A percentile compares a stretch with the other conserved stretches of the same genome.
These are phyloP conservation scores for Mucor mucedo DNA, from an alignment of 371 early-diverging fungal genomes.

Conservation along the genomic window DNA sequence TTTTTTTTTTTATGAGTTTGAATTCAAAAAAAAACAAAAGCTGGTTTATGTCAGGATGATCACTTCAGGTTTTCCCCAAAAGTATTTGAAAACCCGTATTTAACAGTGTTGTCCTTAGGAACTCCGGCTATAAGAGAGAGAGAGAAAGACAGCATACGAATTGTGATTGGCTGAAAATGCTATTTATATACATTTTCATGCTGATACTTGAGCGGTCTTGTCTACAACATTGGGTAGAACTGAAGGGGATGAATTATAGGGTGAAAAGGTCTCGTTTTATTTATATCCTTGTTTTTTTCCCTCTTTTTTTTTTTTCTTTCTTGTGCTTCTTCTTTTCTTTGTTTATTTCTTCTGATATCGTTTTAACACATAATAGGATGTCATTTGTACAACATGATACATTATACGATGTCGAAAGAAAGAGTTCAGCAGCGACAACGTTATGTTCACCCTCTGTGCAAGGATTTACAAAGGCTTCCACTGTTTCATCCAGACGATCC, in stretches of 20 bases:
- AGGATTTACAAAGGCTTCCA: not conserved
- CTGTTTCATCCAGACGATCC: not conserved
- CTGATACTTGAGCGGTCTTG: not conserved
- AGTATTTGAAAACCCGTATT: too few relatives aligned
- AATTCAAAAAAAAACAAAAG: too few relatives aligned
- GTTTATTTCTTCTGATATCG: not conserved
- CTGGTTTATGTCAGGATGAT: too few relatives aligned
- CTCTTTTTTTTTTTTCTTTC: not conserved
- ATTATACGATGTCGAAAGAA: not conserved
- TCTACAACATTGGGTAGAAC: not conserved
- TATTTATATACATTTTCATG: not conserved
- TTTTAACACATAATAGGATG: not conserved
- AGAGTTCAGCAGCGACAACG: not conserved
- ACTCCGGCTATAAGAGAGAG: not conserved
- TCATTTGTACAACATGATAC: not conserved
- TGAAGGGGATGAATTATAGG: not conserved
- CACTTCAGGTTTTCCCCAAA: too few relatives aligned
- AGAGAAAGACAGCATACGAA: too few relatives aligned
- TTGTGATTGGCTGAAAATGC: not conserved
- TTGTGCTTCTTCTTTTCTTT: not conserved
- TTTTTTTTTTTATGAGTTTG: too few relatives aligned
- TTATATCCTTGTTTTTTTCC: not conserved
- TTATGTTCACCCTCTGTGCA: not conserved
- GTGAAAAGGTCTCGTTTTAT: not conserved
- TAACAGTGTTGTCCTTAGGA: not conserved